phyloP scores from a whole-genome alignment of 768 basidiomycete species.

The Lepiota venenata region DNA sequence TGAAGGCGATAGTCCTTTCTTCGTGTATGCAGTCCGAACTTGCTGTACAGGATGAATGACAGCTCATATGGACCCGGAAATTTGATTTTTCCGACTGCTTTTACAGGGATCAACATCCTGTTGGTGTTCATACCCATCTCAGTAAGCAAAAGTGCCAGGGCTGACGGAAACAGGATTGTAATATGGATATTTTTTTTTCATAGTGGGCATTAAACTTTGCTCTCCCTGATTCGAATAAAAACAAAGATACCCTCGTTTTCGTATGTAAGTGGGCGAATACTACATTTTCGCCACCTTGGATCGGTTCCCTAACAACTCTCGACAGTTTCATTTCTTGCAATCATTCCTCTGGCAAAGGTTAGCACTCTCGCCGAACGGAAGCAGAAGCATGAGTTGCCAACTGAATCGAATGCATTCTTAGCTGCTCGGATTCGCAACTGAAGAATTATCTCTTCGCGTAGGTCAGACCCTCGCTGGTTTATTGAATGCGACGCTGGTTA shows the following conservation, averaged over 20 bases:
- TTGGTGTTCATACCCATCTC: slow-evolving; percentile 72
- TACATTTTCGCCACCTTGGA: background rate
- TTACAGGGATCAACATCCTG: slow-evolving; percentile 65
- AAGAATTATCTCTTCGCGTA: slow-evolving; percentile 77
- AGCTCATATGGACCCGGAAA: no score
- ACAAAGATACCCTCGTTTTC: slow-evolving; percentile 61
- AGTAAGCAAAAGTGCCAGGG: slow-evolving; percentile 31
- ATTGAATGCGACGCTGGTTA: slow-evolving; percentile 79
- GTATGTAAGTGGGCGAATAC: slow-evolving; percentile 49
- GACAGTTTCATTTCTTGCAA: slow-evolving; percentile 74
- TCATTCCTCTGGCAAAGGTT: slow-evolving; percentile 83
- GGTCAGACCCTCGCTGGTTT: slow-evolving; percentile 84
- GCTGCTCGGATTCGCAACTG: slow-evolving; percentile 83
- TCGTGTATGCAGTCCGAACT: slow-evolving; percentile 47
- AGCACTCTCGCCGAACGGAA: background rate
- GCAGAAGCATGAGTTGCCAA: background rate
- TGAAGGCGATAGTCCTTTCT: slow-evolving; percentile 49
- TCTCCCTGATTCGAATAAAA: slow-evolving; percentile 29
- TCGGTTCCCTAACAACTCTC: slow-evolving; percentile 3
- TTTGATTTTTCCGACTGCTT: background rate
- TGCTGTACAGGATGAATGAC: background rate
- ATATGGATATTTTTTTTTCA: background rate
- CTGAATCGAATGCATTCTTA: slow-evolving; percentile 20
- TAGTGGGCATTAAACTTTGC: slow-evolving; percentile 77
- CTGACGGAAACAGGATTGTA: background rate